phyloP scores from a whole-genome alignment of 2,329 filamentous ascomycete species.

The Aureobasidium musti region DNA sequence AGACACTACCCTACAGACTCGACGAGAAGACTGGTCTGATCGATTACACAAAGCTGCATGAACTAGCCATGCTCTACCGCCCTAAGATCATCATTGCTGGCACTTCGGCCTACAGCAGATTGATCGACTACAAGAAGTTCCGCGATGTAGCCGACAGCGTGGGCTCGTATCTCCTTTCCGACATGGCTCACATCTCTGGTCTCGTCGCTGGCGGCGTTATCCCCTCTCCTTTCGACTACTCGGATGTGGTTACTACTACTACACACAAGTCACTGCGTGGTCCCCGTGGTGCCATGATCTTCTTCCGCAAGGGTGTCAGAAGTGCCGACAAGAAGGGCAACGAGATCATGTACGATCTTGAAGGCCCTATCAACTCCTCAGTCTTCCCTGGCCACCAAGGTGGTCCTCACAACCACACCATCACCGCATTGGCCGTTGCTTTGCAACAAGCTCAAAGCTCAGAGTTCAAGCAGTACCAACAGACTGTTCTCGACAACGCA shows the following conservation, averaged over 20 bases:
- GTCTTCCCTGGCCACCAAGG: conserved; percentile 99
- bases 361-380: conserved; percentile 96
- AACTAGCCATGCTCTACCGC: conserved; percentile 87
- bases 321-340: conserved; percentile 89
- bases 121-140: conserved; percentile 97
- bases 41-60: conserved; percentile 90
- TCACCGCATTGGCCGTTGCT: conserved; percentile 92
- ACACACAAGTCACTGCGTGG: conserved; percentile 99
- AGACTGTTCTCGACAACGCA: conserved; percentile 89
- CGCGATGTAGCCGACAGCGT: conserved; percentile 91
- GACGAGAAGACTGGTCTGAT: conserved; percentile 90
- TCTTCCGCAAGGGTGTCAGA: conserved; percentile 96
- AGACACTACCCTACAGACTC: conserved; percentile 96
- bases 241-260: conserved; percentile 96
- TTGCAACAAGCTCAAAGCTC: conserved; percentile 88
- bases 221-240: conserved; percentile 86
- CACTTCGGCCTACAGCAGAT: conserved; percentile 95
- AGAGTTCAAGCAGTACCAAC: conserved; percentile 93
- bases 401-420: conserved; percentile 99
- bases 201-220: conserved; percentile 92
- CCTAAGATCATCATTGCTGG: conserved; percentile 96
- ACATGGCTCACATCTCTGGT: conserved; percentile 99
- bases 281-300: conserved; percentile 98
- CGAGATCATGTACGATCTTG: conserved; percentile 82
- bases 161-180: conserved; percentile 90